phyloP scores from a whole-genome alignment of 1,284 basidiomycete species.

The Apiotrichum domesticum region DNA sequence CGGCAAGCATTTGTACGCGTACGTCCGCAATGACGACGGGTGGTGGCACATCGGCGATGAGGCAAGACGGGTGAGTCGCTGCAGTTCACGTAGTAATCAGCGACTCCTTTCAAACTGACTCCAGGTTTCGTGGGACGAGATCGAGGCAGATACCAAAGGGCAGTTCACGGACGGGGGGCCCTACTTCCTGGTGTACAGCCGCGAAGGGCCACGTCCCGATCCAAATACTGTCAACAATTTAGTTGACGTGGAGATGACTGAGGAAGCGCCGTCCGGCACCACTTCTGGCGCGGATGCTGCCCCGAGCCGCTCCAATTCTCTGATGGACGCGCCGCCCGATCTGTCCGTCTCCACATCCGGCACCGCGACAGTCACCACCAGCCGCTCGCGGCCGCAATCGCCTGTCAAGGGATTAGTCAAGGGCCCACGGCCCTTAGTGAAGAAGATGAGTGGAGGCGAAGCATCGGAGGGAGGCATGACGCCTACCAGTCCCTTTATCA shows the following conservation, averaged over 20 bases:
- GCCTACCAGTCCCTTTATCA: too few relatives aligned
- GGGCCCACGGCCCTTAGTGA: not conserved
- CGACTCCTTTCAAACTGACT: not conserved
- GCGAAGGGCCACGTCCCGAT: slow-evolving; percentile 18
- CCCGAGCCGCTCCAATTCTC: too few relatives aligned
- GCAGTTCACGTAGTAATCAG: not conserved
- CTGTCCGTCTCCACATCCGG: too few relatives aligned
- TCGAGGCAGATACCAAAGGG: slow-evolving; percentile 32
- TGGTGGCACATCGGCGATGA: slow-evolving; percentile 42
- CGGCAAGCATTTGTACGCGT: slow-evolving; percentile 33
- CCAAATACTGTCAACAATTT: not conserved
- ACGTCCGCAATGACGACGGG: slow-evolving; percentile 21
- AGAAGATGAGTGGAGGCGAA: too few relatives aligned
- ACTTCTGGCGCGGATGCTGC: too few relatives aligned
- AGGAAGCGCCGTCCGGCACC: too few relatives aligned
- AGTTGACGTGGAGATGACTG: not conserved
- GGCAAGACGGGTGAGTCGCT: slow-evolving; percentile 21
- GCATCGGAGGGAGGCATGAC: too few relatives aligned
- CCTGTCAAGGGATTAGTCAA: not conserved
- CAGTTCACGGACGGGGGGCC: slow-evolving; percentile 42
- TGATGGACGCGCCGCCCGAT: too few relatives aligned
- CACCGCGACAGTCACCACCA: too few relatives aligned
- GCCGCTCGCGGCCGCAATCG: not conserved
- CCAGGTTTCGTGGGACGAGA: slow-evolving; percentile 27
- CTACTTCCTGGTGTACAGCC: slow-evolving; percentile 31